Evolutionary conservation across 1,139 yeast genomes (phyloP).

Genomic region (Magnusiomyces suaveolens): DNA sequence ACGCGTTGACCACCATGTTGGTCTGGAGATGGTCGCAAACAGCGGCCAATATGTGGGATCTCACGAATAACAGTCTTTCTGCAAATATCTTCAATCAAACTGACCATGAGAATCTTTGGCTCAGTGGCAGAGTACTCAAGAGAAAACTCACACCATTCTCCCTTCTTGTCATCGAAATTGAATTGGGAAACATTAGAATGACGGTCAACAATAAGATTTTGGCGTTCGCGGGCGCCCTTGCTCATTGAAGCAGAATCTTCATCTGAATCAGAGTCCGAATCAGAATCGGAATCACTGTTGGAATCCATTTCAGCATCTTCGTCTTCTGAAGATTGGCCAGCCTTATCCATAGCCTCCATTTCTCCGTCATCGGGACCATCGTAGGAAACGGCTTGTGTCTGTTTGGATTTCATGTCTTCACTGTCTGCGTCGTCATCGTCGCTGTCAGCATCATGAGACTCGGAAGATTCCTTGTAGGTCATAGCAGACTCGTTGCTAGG

Average conservation of each 20-base stretch:
- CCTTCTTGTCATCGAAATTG: constrained; percentile 58
- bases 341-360: constrained; percentile 59
- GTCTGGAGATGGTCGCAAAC: constrained; percentile 72
- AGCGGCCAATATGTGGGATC: constrained; percentile 83
- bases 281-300: constrained; percentile 28
- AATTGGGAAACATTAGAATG: constrained; percentile 48
- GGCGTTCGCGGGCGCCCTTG: constrained; percentile 77
- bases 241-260: constrained; percentile 26
- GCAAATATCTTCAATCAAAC: constrained; percentile 87
- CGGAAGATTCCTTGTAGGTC: constrained; percentile 7
- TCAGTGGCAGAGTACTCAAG: constrained; percentile 77
- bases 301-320: constrained; percentile 29
- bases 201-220: constrained; percentile 64
- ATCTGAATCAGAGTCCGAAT: constrained; percentile 16
- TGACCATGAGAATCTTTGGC: constrained; percentile 93
- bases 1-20: constrained; percentile 47
- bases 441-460: background rate
- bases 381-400: constrained; percentile 82
- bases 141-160: constrained; percentile 89
- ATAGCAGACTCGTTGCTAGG: constrained; percentile 19
- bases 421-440: constrained; percentile 53
- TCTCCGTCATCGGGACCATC: constrained; percentile 95
- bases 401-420: constrained; percentile 48
- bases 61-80: constrained; percentile 87
- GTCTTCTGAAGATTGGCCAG: constrained; percentile 36